These are phyloP conservation scores for Trypanosoma boissoni DNA, from an alignment of 208 protist genomes.

Conservation along the genomic window DNA sequence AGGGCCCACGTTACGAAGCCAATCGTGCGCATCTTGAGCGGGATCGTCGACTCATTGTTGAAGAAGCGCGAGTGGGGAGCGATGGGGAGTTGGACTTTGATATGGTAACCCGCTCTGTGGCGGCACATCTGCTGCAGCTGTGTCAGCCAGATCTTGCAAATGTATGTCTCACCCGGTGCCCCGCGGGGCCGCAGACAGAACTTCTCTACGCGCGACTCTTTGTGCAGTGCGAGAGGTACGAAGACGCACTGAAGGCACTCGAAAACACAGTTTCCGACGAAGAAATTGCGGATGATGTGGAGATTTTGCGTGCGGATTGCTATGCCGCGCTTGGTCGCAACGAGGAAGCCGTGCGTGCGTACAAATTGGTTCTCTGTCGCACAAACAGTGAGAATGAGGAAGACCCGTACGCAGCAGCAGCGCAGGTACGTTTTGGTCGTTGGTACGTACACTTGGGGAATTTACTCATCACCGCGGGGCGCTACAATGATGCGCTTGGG, in stretches of 20 bases:
- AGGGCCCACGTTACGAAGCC: constrained; percentile 37
- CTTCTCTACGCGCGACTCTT: constrained; percentile 80
- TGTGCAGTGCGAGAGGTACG: constrained; percentile 64
- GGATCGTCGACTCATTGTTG: constrained; percentile 53
- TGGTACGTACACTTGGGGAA: constrained; percentile 81
- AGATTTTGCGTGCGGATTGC: constrained; percentile 66
- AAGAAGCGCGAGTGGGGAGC: constrained; percentile 39
- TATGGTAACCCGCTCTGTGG: constrained; percentile 29
- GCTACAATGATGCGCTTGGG: constrained; percentile 72
- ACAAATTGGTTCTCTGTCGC: constrained; percentile 58
- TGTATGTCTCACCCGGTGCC: constrained; percentile 62
- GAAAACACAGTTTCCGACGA: constrained; percentile 17
- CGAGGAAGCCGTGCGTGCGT: constrained; percentile 44
- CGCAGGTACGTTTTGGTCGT: constrained; percentile 20
- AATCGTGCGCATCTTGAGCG: constrained; percentile 49
- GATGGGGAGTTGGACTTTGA: constrained; percentile 20
- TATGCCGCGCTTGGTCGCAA: constrained; percentile 45
- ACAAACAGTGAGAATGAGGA: too few relatives aligned
- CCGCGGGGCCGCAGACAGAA: constrained; percentile 37
- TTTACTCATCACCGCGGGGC: constrained; percentile 59
- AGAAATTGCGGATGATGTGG: constrained; percentile 30
- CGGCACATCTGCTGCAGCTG: constrained; percentile 55
- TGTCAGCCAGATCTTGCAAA: constrained; percentile 74
- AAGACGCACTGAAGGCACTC: constrained; percentile 49
- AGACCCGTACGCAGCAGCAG: too few relatives aligned